Base-by-base conservation (phyloP, 2,329 filamentous ascomycete species). In the Talaromyces islandicus region DNA sequence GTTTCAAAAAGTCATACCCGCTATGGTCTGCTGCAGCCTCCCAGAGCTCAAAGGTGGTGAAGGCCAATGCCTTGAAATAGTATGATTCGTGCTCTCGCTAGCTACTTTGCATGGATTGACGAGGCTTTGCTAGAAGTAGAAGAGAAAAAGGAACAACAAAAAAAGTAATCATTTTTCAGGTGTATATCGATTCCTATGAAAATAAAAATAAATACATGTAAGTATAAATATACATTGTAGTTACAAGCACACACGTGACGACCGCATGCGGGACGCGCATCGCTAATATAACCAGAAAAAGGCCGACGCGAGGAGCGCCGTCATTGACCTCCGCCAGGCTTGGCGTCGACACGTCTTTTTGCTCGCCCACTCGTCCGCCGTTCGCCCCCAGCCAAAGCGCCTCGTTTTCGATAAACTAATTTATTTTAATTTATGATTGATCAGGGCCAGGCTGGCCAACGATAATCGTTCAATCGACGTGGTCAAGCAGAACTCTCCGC, bases 241-340 rank as follows among this genome's bases (percentile, higher is more conserved):
- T 10, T 10, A 30, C 11, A 32, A 32, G n/a, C 24, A 12, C 9
- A 2, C 54, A 46, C 32, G 30, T 29, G 54, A 35, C 25, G 7
- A 17, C 54, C 30, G 24, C 35, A 24, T 56, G 4, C 10, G 17
- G 35, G 38, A 14, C 24, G 29, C n/a, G 54, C 32, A 41, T 55
- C 48, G 51, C 51, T 46, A 54, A 59, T 54, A 54, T 59, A 59
- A 59, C 57, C 57, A 24, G 30, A 59, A 41, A 14, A 29, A 41
- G 57, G 29, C 51, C 41, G 41, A 51, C 48, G 30, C 52, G 48
- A 25, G 19, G 48, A 29, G 19, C 24, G 41, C 43, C n/a, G 48
- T 29, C 48, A 29, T 51, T 51, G 48, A 51, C 25, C 25, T 29
- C 12, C 24, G 11, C 11, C 7, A 14, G 27, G 7, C 48, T 52